Evolutionary conservation across 805 yeast genomes (phyloP), one percentile per base, ranked within the genome.

Genomic region (Candida andamanensis): DNA sequence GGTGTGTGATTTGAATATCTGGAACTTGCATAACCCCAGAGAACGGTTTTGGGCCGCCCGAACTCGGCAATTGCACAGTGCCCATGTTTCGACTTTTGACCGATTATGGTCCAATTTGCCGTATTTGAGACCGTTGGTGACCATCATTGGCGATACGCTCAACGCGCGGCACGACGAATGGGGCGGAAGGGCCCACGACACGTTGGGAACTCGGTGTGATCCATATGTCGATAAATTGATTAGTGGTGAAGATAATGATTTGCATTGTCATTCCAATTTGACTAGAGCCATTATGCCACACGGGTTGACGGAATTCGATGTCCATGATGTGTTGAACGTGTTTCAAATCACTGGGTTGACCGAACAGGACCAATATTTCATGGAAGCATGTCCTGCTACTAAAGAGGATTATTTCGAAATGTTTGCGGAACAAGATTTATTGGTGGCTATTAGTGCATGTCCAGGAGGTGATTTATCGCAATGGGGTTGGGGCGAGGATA

Each of bases 401-500:
- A 54, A 60, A 26, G 73, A 67, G 10, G 85, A 78, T 46, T 76
- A 73, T 50, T 76, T 78, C 45, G 84, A 78, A 52, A 65, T 75
- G 49, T 78, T 76, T 53, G 83, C 83, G 3, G 85, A 78, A 46
- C 73, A 72, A 28, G 84, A 78, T 46, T 54, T 78, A 36, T 54
- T 78, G 30, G 74, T 79, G 42, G 84, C 84, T 6, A 67, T 78
- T 29, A 69, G 76, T 34, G 78, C 83, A 6, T 78, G 83, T 50
- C 84, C 83, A 4, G 85, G 84, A 30, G 85, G 85, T 17, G 84
- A 78, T 51, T 57, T 78, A 37, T 72, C 79, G 17, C 61, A 65
- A 31, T 78, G 84, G 84, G 82, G 76, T 28, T 78, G 85, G 85
- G 83, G 83, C 35, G 81, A 75, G 50, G 68, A 69, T 33, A 67